A percentile compares a stretch with the other conserved stretches of the same genome.
Evolutionary conservation across 2,329 filamentous ascomycete species (phyloP).

Genomic region (Huntiella savannae): DNA sequence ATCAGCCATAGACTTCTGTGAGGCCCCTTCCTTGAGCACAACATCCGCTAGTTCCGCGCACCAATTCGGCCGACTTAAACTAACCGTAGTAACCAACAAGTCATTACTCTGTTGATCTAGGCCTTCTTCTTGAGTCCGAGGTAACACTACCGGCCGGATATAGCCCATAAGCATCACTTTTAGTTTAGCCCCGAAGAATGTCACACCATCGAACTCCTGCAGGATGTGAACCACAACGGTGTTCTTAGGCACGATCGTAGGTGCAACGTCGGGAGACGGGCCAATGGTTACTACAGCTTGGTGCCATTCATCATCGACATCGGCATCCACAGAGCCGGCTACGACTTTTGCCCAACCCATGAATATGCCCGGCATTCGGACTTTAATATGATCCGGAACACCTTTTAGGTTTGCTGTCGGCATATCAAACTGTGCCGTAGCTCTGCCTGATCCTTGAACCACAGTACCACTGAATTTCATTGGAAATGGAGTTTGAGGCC

Average conservation of each 20-base stretch:
- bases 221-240: constrained; percentile 35
- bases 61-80: constrained; percentile 29
- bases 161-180: constrained; percentile 42
- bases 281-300: constrained; percentile 39
- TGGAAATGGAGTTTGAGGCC: constrained; percentile 34
- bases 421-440: constrained; percentile 23
- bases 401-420: constrained; percentile 35
- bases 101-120: constrained; percentile 21
- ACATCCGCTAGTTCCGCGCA: constrained; percentile 21
- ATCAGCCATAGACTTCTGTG: constrained; percentile 25
- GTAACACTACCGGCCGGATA: constrained; percentile 22
- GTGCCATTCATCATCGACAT: constrained; percentile 27
- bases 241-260: constrained; percentile 29
- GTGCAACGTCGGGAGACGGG: constrained; percentile 26
- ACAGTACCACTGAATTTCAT: constrained; percentile 31
- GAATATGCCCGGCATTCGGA: constrained; percentile 40
- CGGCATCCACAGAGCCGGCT: constrained; percentile 11
- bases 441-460: constrained; percentile 24
- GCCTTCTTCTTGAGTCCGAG: constrained; percentile 13
- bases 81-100: constrained; percentile 25
- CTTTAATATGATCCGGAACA: constrained; percentile 31
- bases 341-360: constrained; percentile 41
- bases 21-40: constrained; percentile 21
- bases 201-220: constrained; percentile 26
- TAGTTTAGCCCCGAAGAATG: constrained; percentile 26